Evolutionary conservation across 1,284 basidiomycete species (phyloP), one percentile per base, ranked within the genome.

Genomic region (Neonothopanus nambi): DNA sequence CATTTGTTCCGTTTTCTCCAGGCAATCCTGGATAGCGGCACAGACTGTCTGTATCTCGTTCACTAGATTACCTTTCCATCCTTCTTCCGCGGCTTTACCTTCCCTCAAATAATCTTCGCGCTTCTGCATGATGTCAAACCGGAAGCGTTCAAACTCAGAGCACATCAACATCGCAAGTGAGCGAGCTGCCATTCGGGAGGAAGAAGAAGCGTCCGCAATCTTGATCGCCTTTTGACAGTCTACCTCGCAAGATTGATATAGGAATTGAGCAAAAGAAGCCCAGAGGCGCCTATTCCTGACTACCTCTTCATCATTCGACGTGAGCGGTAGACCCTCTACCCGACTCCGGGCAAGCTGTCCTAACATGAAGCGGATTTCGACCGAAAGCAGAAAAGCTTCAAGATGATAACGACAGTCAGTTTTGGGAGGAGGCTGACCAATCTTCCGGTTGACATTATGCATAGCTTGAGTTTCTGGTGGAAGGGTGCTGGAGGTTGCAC

Each of bases 211-310:
- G 54, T 63, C 58, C 40, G 78, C 67, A 48, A 70, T 64, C 3
- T 51, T 52, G n/a, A 73, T 61, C 15, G 80, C 76, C 51, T 72
- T 67, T 40, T 62, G 51, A 20, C 70, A 72, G 58, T 82, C 81
- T 11, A 63, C 61, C 20, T 63, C 58, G 61, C 77, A 78, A 28
- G 74, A 69, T 45, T 64, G 46, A 54, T 72, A 70, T 20, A 82
- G 46, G 62, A 81, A 80, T 6, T 53, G 58, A 15, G 69, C 61
- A 48, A 70, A 80, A 1, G 62, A 61, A 0, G 62, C 68, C 77
- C 76, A 83, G 12, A 52, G 39, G 2, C 45, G 46, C 15, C 48
- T 33, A 18, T 52, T 28, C 2, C 48, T 47, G 7, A 28, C 15
- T 6, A 55, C 51, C 57, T 58, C 61, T 65, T 42, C 36, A 21